A percentile compares a stretch with the other conserved stretches of the same genome.
Evolutionary conservation across 192 early-diverging fungal species (phyloP).

Genomic region (Coemansia sp.): DNA sequence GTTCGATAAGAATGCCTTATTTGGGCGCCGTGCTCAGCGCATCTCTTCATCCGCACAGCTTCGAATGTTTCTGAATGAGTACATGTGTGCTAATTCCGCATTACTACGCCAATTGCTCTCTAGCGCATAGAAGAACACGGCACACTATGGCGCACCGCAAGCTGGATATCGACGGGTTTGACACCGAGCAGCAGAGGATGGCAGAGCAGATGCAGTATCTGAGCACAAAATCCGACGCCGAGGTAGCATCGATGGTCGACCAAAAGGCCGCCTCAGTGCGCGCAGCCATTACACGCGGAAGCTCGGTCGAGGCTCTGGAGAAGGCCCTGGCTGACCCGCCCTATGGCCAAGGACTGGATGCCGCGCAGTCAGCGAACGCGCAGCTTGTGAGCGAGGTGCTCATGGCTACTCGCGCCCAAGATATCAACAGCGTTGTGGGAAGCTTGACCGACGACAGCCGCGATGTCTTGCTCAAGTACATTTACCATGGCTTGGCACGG

Average conservation of each 20-base stretch:
- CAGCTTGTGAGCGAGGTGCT: constrained; percentile 84
- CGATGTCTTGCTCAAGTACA: constrained; percentile 89
- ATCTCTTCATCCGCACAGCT: background rate
- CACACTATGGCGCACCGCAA: constrained; percentile 47
- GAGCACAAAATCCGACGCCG: constrained; percentile 25
- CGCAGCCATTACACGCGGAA: constrained; percentile 63
- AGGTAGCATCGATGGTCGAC: constrained; percentile 28
- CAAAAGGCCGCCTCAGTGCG: constrained; percentile 63
- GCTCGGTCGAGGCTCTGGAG: constrained; percentile 61
- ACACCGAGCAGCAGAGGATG: constrained; percentile 35
- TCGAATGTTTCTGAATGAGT: background rate
- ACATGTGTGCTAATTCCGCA: background rate
- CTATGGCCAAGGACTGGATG: constrained; percentile 64
- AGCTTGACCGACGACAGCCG: constrained; percentile 62
- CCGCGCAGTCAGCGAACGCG: constrained; percentile 74
- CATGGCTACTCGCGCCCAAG: constrained; percentile 67
- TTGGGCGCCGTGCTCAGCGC: background rate
- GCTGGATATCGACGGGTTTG: constrained; percentile 38
- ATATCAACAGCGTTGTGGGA: constrained; percentile 68
- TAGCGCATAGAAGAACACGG: background rate
- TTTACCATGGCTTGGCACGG: constrained; percentile 87
- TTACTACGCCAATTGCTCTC: background rate
- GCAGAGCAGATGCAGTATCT: constrained; percentile 42
- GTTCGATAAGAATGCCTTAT: background rate
- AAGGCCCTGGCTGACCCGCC: constrained; percentile 70